Evolutionary conservation across 2,329 filamentous ascomycete genomes (phyloP).

Genomic region (Aspergillus fijiensis): DNA sequence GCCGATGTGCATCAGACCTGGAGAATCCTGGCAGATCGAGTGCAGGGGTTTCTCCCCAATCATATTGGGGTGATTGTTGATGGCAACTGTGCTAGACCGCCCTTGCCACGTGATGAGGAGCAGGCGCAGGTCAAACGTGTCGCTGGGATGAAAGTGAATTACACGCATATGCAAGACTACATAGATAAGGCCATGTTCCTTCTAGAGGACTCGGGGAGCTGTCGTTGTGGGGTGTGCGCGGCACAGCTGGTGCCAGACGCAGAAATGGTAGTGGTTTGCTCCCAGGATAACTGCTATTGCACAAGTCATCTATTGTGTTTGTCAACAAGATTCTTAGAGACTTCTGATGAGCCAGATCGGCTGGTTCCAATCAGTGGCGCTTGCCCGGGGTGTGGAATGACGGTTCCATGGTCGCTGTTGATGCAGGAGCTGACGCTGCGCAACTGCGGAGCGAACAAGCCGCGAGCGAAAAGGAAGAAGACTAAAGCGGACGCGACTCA

Average conservation of each 20-base stretch:
- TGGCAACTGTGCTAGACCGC: slow-evolving; percentile 22
- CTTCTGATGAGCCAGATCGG: slow-evolving; percentile 34
- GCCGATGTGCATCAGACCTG: slow-evolving; percentile 69
- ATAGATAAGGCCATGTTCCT: slow-evolving; percentile 53
- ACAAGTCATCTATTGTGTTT: slow-evolving; percentile 59
- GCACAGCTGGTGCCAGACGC: slow-evolving; percentile 35
- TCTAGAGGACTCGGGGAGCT: slow-evolving; percentile 37
- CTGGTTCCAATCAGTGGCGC: slow-evolving; percentile 67
- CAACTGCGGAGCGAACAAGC: slow-evolving; percentile 66
- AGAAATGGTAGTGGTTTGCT: slow-evolving; percentile 54
- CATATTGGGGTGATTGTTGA: slow-evolving; percentile 60
- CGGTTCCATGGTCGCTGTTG: slow-evolving; percentile 70
- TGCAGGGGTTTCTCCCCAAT: slow-evolving; percentile 49
- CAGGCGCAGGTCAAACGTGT: slow-evolving; percentile 39
- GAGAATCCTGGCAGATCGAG: slow-evolving; percentile 57
- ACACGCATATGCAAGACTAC: slow-evolving; percentile 50
- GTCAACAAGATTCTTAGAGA: slow-evolving; percentile 51
- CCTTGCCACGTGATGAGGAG: slow-evolving; percentile 12
- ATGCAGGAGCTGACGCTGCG: slow-evolving; percentile 80
- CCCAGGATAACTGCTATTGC: slow-evolving; percentile 48
- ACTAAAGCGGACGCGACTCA: slow-evolving; percentile 34
- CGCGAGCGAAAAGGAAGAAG: slow-evolving; percentile 65
- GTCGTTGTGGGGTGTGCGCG: slow-evolving; percentile 53
- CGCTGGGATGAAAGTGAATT: slow-evolving; percentile 53
- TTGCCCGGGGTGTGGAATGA: slow-evolving; percentile 68